Percentiles rank a stretch among this genome's conserved stretches.
phyloP scores from a whole-genome alignment of 202 grass and related monocot species.

The Tripidium arundinaceum region DNA sequence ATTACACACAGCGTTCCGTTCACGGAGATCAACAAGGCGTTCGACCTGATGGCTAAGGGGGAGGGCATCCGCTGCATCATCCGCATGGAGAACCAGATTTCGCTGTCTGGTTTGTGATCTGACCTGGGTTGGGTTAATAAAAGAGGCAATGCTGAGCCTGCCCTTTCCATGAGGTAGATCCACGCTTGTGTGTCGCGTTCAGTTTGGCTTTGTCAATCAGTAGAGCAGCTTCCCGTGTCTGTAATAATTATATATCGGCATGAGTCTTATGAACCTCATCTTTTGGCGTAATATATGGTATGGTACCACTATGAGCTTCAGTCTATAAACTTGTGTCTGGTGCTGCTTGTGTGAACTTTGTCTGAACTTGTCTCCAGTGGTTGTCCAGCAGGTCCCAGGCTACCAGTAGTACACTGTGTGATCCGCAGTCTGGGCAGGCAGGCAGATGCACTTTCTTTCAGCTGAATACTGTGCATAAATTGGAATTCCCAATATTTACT shows the following conservation, averaged over 20 bases:
- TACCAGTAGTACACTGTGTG: too few species aligned
- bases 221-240: conserved; percentile 1
- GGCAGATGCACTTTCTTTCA: too few species aligned
- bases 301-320: not conserved
- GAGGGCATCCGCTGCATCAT: conserved; percentile 91
- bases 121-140: conserved; percentile 8
- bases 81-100: conserved; percentile 57
- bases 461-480: too few species aligned
- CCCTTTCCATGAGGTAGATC: not conserved
- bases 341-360: not conserved
- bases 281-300: conserved; percentile 11
- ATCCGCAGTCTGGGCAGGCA: too few species aligned
- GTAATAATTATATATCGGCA: conserved; percentile 5
- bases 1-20: conserved; percentile 74
- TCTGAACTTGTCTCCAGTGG: not conserved
- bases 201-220: not conserved
- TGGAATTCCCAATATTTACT: too few species aligned
- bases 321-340: not conserved
- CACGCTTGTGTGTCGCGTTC: not conserved
- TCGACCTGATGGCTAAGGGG: conserved; percentile 78
- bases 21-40: conserved; percentile 82
- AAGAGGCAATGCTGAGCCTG: not conserved
- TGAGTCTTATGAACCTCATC: not conserved
- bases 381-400: too few species aligned
- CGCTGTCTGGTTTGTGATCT: not conserved